These are phyloP conservation scores for Chaetoceros tenuissimus DNA, from an alignment of 108 stramenopile genomes.

Conservation along the genomic window DNA sequence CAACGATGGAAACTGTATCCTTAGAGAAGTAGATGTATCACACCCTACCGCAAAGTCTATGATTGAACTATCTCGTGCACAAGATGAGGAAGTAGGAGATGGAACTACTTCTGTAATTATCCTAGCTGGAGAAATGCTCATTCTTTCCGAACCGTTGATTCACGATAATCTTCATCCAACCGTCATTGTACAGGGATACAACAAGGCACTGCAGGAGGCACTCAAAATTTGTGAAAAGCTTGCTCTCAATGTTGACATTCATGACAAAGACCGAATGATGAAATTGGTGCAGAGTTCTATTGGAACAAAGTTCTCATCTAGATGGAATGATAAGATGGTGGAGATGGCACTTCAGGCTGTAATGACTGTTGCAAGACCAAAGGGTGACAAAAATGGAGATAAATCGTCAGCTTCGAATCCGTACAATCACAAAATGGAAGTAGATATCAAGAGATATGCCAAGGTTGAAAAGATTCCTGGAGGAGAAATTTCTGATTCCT, in stretches of 20 bases:
- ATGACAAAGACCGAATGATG: constrained; percentile 78
- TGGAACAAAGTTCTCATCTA: constrained; percentile 94
- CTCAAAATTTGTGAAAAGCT: constrained; percentile 84
- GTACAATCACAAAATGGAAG: constrained; percentile 55
- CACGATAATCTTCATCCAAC: constrained; percentile 93
- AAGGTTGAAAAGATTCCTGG: constrained; percentile 99
- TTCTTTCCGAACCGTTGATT: constrained; percentile 96
- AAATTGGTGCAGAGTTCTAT: constrained; percentile 89
- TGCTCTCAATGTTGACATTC: constrained; percentile 78
- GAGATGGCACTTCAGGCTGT: constrained; percentile 98
- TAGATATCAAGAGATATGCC: constrained; percentile 99
- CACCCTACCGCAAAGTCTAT: constrained; percentile 99
- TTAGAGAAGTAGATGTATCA: constrained; percentile 98
- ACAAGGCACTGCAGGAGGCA: constrained; percentile 87
- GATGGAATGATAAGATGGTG: constrained; percentile 96
- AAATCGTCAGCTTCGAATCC: constrained; percentile 2
- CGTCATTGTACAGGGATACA: constrained; percentile 93
- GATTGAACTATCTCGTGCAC: constrained; percentile 96
- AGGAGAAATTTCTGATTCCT: constrained; percentile 91
- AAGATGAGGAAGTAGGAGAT: constrained; percentile 99
- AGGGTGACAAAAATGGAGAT: constrained; percentile 2
- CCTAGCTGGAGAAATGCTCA: constrained; percentile 95
- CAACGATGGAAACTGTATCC: constrained; percentile 99
- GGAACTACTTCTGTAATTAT: constrained; percentile 99
- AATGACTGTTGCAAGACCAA: constrained; percentile 62